Evolutionary conservation across 2,329 filamentous ascomycete genomes (phyloP), one percentile per base, ranked within the genome.

Genomic region (Blastomyces parvus): DNA sequence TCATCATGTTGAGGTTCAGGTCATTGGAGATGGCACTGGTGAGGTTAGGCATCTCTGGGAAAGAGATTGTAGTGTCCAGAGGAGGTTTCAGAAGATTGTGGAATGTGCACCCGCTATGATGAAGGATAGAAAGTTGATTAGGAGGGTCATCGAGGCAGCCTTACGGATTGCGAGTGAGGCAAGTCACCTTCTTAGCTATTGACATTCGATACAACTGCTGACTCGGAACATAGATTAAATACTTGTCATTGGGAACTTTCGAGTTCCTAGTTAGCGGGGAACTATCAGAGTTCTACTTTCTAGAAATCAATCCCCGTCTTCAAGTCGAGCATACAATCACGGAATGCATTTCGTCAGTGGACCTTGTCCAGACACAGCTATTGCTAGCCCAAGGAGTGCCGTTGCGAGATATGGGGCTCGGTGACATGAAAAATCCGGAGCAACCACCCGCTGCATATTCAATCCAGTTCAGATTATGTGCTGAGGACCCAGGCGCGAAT

Each of bases 281-380:
- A 0, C 79, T 73, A 0, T 70, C 70, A 1, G 78, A 83, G 30
- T 84, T 81, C 70, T 86, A 80, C 71, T 86, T 86, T 67, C 71
- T 86, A 6, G 84, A 86, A 68, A 78, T 86, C 66, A 86, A 86
- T 62, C 84, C 84, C 0, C 77, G 84, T 2, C 70, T 86, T 1
- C 84, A 86, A 68, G 84, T 86, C 48, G 84, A 86, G 66, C 84
- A 86, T 68, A 86, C 84, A 0, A 80, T 86, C 61, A 85, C 83
- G 0, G 84, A 86, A 66, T 77, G 76, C 3, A 80, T 87, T 8
- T 79, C 79, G 6, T 76, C 74, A 0, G 72, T 80, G 8, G 84
- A 86, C 64, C 76, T 86, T 3, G 83, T 86, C 19, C 78, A 79
- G 66, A 73, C 76, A 2, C 84, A 86, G 64, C 74, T 86, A 0